These are phyloP conservation scores for Rhizoclosmatium globosum DNA, from an alignment of 192 early-diverging fungal genomes.

Conservation along the genomic window DNA sequence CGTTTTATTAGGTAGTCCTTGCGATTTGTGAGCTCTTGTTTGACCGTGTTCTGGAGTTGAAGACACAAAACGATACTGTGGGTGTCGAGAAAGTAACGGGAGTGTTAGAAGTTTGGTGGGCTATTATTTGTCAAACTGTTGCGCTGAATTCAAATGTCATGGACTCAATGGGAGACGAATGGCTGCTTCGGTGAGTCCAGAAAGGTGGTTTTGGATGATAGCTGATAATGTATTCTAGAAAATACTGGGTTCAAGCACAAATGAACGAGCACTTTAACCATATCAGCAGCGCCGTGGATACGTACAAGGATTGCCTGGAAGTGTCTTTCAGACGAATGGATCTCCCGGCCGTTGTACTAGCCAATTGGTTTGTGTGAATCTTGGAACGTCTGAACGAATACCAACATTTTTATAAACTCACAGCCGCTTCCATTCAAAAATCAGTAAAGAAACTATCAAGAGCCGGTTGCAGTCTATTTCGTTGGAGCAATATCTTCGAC, in stretches of 20 bases:
- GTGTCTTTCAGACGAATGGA: not conserved
- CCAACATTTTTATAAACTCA: not conserved
- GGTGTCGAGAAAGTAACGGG: not conserved
- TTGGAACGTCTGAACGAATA: not conserved
- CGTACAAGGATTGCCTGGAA: constrained; percentile 8
- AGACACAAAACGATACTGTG: not conserved
- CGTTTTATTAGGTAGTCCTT: not conserved
- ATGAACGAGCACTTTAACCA: constrained; percentile 5
- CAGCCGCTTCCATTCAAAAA: not conserved
- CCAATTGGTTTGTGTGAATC: constrained; percentile 4
- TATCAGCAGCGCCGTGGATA: not conserved
- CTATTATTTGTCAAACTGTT: not conserved
- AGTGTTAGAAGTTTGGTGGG: constrained; percentile 27
- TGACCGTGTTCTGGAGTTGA: constrained; percentile 5
- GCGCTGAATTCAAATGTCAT: not conserved
- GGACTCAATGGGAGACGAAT: not conserved
- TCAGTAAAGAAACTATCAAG: constrained; percentile 13
- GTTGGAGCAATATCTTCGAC: constrained; percentile 6
- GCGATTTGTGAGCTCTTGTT: constrained; percentile 28
- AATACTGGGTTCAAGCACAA: constrained; percentile 11
- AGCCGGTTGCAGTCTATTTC: constrained; percentile 15
- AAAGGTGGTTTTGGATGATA: not conserved
- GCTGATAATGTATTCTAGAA: not conserved
- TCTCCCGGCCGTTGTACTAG: not conserved
- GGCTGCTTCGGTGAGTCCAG: not conserved